Conservation (phyloP, 805 yeast genomes). For the Myxozyma neglecta region DNA sequence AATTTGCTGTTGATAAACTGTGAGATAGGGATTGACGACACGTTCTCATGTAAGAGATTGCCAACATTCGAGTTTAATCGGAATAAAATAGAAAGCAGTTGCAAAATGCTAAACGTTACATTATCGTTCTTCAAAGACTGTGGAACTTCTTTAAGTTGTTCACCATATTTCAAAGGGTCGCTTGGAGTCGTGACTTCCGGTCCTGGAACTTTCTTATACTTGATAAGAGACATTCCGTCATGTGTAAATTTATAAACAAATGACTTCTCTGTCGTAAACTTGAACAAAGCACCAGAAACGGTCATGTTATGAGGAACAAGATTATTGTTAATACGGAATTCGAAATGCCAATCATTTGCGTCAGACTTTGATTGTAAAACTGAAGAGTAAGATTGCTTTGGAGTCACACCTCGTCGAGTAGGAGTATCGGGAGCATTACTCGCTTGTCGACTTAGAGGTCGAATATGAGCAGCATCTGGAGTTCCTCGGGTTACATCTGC, state of each 20-base stretch:
- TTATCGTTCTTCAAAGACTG: constrained; percentile 17
- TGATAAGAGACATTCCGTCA: constrained; percentile 8
- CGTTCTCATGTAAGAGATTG: not conserved
- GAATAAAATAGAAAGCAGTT: constrained; percentile 36
- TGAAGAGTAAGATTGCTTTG: constrained; percentile 25
- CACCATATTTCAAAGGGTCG: constrained; percentile 11
- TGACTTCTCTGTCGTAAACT: constrained; percentile 39
- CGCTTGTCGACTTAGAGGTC: not conserved
- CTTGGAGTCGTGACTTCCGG: constrained; percentile 11
- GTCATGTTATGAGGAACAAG: constrained; percentile 63
- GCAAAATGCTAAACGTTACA: constrained; percentile 29
- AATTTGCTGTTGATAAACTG: constrained; percentile 72
- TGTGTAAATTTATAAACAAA: not conserved
- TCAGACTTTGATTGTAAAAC: constrained; percentile 22
- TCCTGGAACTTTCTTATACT: constrained; percentile 20
- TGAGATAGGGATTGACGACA: constrained; percentile 27
- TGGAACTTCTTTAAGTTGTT: constrained; percentile 12
- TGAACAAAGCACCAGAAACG: constrained; percentile 68
- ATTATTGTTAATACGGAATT: constrained; percentile 58
- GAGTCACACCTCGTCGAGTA: constrained; percentile 6
- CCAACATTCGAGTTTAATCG: constrained; percentile 34
- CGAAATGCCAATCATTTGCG: constrained; percentile 44
- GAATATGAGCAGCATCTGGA: constrained; percentile 3
- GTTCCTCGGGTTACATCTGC: not conserved
- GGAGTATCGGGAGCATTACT: not conserved